Base-by-base conservation (phyloP, 441 rosid species). In the Erodium texanum region DNA sequence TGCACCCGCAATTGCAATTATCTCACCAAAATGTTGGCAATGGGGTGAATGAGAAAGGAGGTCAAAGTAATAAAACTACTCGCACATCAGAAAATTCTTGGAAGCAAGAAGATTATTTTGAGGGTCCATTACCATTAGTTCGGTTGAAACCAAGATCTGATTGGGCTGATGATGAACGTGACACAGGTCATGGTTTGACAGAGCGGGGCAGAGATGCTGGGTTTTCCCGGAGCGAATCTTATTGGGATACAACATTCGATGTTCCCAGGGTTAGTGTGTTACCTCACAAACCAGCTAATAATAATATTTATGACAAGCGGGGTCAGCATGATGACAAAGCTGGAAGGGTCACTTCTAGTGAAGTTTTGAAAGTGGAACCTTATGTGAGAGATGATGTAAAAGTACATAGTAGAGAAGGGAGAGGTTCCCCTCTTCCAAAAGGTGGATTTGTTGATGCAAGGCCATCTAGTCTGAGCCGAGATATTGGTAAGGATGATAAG, bases 81-180 rank as follows among this genome's bases (percentile, higher is more conserved):
- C 78, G 70, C 45, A 38, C 74, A 65, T 75, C 78, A 3, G 85
- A 84, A 66, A 87, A 81, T 74, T 80, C 68, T 50, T 68, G 80
- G 68, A 94, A 81, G 75, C 88, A 78, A 71, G 90, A 89, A 7
- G 86, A 85, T 22, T 83, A 68, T 76, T 80, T 86, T 74, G 74
- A 85, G 2, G 95, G 86, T 58, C 95, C 93, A 43, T 73, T 93
- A 59, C 96, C 96, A 0, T 76, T 89, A 70, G 88, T 91, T 78
- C 83, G 82, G 64, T 75, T 91, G 88, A 80, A 84, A 38, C 96
- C 96, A 27, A 84, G 99, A 68, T 94, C 96, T 72, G 99, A 94
- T 76, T 94, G 99, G 97, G 96, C 93, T 67, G 99, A 94, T 82
- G 99, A 94, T 81, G 99, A 94, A 78, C 97, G 97, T 74, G 99